Evolutionary conservation across 2,329 filamentous ascomycete genomes (phyloP).

Genomic region (Ophiostoma himal-ulmi): DNA sequence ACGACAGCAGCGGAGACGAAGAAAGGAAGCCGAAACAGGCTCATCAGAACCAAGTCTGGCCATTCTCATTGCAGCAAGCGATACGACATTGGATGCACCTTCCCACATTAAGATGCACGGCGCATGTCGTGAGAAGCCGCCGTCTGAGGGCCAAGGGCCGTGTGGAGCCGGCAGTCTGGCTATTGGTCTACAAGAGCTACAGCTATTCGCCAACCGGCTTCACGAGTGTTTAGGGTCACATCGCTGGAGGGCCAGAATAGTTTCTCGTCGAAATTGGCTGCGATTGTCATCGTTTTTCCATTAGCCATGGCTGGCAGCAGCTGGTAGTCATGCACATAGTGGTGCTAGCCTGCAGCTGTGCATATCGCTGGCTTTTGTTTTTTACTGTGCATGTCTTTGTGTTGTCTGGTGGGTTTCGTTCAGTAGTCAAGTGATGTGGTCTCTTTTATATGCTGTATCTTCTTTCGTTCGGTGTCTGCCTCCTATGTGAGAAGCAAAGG

Average conservation of each 20-base stretch:
- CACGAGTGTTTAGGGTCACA: conserved; percentile 18
- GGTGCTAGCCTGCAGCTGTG: not conserved
- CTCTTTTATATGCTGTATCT: not conserved
- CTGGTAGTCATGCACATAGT: not conserved
- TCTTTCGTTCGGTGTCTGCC: not conserved
- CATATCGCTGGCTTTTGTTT: not conserved
- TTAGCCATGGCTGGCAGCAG: not conserved
- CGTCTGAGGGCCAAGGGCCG: conserved; percentile 4
- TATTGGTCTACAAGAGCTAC: conserved; percentile 17
- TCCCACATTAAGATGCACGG: conserved; percentile 24
- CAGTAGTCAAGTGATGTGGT: not conserved
- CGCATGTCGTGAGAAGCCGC: conserved; percentile 14
- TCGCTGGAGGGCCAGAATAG: conserved; percentile 3
- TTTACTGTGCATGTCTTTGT: not conserved
- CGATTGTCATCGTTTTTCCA: not conserved
- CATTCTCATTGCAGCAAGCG: conserved; percentile 4
- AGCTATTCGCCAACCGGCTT: conserved; percentile 25
- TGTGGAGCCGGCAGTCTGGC: conserved; percentile 13
- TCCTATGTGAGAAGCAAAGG: no score
- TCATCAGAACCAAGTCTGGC: not conserved
- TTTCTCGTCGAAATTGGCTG: not conserved
- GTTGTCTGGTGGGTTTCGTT: no score
- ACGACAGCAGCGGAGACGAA: not conserved
- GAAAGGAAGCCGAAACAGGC: not conserved
- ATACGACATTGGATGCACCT: conserved; percentile 21